Percentiles rank a stretch among this genome's conserved stretches.
Evolutionary conservation across 2,329 filamentous ascomycete genomes (phyloP).

Genomic region (Sarocladium oryzae): DNA sequence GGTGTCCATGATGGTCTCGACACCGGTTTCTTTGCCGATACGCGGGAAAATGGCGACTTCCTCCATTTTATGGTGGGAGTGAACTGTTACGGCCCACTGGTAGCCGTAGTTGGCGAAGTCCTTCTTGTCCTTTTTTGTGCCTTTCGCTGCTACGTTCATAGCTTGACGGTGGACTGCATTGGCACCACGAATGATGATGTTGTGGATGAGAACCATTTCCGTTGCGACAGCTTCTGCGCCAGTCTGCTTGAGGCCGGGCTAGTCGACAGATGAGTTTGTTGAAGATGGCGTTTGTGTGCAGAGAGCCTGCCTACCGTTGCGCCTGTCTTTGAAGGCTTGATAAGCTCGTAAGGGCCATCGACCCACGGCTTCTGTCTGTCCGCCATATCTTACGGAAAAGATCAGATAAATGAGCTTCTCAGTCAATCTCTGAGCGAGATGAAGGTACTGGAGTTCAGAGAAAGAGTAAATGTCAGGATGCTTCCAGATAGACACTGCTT

Average conservation of each 20-base stretch:
- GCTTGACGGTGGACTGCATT: slow-evolving; percentile 33
- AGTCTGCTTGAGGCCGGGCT: slow-evolving; percentile 2
- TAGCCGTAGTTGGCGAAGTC: slow-evolving; percentile 26
- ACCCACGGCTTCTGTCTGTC: neutral
- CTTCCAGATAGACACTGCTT: no score
- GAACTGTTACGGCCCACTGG: slow-evolving; percentile 25
- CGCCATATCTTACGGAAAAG: neutral
- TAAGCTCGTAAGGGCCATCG: slow-evolving; percentile 3
- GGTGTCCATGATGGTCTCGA: slow-evolving; percentile 31
- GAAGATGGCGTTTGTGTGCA: neutral
- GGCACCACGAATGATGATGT: slow-evolving; percentile 28
- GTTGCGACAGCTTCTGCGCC: slow-evolving; percentile 10
- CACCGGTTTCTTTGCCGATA: slow-evolving; percentile 27
- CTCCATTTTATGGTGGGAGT: slow-evolving; percentile 32
- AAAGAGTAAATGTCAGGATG: neutral
- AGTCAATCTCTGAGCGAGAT: no score
- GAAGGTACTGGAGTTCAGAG: no score
- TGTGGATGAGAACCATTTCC: slow-evolving; percentile 30
- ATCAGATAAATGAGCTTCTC: no score
- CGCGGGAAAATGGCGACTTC: slow-evolving; percentile 32
- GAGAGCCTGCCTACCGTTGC: neutral
- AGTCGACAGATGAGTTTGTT: neutral
- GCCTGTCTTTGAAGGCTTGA: slow-evolving; percentile 1
- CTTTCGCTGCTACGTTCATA: slow-evolving; percentile 22
- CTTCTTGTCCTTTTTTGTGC: slow-evolving; percentile 23